Evolutionary conservation across 164 flowering plant species (phyloP).

Genomic region (Macadamia integrifolia): DNA sequence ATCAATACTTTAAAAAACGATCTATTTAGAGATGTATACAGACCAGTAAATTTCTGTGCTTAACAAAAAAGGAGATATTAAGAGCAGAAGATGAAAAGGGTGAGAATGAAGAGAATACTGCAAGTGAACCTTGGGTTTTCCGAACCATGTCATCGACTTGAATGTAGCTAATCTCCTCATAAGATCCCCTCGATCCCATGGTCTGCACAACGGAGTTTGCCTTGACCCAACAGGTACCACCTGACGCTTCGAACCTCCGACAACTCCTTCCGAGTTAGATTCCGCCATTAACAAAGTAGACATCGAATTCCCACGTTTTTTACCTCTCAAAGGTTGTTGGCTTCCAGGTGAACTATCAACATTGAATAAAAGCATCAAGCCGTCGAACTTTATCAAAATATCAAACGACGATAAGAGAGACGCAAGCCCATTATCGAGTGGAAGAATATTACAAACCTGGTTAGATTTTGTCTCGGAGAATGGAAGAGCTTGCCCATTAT

Average conservation of each 20-base stretch:
- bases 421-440: background rate
- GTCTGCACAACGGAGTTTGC: conserved; percentile 57
- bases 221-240: conserved; percentile 18
- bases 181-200: conserved; percentile 89
- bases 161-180: conserved; percentile 72
- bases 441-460: conserved; percentile 13
- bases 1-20: background rate
- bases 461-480: conserved; percentile 20
- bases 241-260: conserved; percentile 16
- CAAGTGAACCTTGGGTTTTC: conserved; percentile 75
- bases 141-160: conserved; percentile 99
- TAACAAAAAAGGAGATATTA: too few relatives aligned
- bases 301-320: conserved; percentile 40
- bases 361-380: background rate
- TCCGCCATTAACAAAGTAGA: conserved; percentile 17
- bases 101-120: background rate
- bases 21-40: too few relatives aligned
- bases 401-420: background rate
- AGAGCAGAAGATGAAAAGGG: background rate
- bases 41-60: too few relatives aligned
- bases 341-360: conserved; percentile 26
- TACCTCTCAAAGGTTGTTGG: conserved; percentile 34
- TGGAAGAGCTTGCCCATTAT: conserved; percentile 74
- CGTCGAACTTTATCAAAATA: background rate
- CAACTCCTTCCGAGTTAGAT: conserved; percentile 18